These are phyloP conservation scores for Fusarium nelsonii DNA, from an alignment of 2,329 filamentous ascomycete genomes.

Conservation along the genomic window DNA sequence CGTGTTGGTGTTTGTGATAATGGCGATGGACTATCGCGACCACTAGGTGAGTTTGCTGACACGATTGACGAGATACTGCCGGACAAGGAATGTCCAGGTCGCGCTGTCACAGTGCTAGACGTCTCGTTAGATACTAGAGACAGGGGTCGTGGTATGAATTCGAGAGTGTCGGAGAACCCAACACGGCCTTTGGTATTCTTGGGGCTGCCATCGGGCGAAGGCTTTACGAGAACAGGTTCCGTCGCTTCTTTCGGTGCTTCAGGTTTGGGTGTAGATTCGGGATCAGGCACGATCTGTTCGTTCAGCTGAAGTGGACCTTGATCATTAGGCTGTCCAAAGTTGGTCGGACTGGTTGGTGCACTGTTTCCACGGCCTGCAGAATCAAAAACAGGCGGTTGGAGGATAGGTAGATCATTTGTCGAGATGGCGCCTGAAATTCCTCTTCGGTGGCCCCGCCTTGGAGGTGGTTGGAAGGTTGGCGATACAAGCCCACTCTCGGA, in stretches of 20 bases:
- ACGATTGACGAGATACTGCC: constrained; percentile 85
- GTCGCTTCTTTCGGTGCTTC: constrained; percentile 12
- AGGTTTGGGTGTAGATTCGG: constrained; percentile 1
- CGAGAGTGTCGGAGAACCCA: constrained; percentile 85
- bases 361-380: constrained; percentile 69
- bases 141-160: constrained; percentile 84
- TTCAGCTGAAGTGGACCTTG: constrained; percentile 37
- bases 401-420: constrained; percentile 81
- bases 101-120: constrained; percentile 79
- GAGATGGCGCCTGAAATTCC: constrained; percentile 81
- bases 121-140: constrained; percentile 89
- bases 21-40: constrained; percentile 57
- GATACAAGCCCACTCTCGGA: constrained; percentile 69
- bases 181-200: constrained; percentile 72
- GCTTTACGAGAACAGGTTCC: constrained; percentile 2
- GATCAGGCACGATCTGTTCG: constrained; percentile 12
- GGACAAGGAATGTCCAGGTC: constrained; percentile 77
- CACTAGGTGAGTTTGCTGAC: constrained; percentile 64
- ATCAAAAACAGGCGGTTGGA: constrained; percentile 67
- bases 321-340: constrained; percentile 52
- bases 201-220: constrained; percentile 27
- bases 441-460: constrained; percentile 78
- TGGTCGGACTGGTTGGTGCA: constrained; percentile 72
- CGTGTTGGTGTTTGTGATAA: constrained; percentile 57
- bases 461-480: constrained; percentile 63